Conservation (phyloP, 371 early-diverging fungal species). For the Circinella umbellata region DNA sequence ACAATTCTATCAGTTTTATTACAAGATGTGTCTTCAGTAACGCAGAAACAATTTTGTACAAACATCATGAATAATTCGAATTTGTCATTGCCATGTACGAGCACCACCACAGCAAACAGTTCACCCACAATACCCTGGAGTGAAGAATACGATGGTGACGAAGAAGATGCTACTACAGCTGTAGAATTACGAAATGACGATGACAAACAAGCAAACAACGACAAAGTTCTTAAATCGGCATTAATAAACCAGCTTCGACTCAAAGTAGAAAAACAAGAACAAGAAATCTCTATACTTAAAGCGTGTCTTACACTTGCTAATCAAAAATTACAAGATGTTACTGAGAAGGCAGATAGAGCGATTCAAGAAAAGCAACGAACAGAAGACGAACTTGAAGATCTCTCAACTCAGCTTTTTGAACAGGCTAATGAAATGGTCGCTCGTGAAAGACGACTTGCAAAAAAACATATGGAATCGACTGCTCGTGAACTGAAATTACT, state of each 20-base stretch:
- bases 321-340: neutral
- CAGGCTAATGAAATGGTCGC: conserved; percentile 88
- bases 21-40: neutral
- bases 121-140: no score
- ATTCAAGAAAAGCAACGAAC: conserved; percentile 30
- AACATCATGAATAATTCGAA: no score
- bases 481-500: conserved; percentile 51
- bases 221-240: neutral
- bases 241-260: neutral
- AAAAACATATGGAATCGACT: conserved; percentile 29
- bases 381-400: conserved; percentile 84
- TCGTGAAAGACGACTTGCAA: conserved; percentile 60
- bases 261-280: neutral
- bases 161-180: no score
- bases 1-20: neutral
- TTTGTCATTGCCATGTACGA: no score
- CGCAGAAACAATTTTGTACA: no score
- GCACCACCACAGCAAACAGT: no score
- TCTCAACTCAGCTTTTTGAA: conserved; percentile 82
- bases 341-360: neutral
- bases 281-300: neutral
- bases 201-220: no score
- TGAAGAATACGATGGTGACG: no score
- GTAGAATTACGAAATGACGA: no score
- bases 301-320: neutral